A percentile compares a stretch with the other conserved stretches of the same genome.
These are phyloP conservation scores for Ogataea kodamae DNA, from an alignment of 805 yeast species.

Conservation along the genomic window DNA sequence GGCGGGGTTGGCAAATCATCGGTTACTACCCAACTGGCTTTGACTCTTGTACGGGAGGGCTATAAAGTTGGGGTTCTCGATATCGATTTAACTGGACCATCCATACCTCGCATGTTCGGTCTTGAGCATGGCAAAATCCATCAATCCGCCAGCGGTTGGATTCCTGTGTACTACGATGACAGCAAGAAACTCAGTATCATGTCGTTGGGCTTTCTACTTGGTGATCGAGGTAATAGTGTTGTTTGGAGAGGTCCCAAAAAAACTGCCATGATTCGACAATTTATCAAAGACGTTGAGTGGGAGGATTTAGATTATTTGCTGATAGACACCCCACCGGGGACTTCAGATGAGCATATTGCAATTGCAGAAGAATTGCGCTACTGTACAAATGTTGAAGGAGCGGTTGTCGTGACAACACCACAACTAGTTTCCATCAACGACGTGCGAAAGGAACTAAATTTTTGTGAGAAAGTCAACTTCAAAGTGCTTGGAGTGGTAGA, in stretches of 20 bases:
- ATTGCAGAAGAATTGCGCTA: constrained; percentile 84
- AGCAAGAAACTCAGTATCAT: constrained; percentile 58
- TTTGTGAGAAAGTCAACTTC: constrained; percentile 82
- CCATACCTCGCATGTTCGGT: constrained; percentile 95
- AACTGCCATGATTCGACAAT: constrained; percentile 96
- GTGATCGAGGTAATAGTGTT: constrained; percentile 82
- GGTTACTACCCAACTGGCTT: constrained; percentile 88
- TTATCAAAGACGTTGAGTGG: constrained; percentile 89
- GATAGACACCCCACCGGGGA: constrained; percentile 98
- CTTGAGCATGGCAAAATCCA: constrained; percentile 74
- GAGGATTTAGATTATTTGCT: constrained; percentile 73
- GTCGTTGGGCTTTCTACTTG: constrained; percentile 84
- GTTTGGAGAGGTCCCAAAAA: constrained; percentile 99
- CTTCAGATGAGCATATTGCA: constrained; percentile 96
- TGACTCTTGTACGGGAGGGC: constrained; percentile 69
- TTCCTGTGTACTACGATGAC: constrained; percentile 65
- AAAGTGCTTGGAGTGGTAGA: constrained; percentile 83
- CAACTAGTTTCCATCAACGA: constrained; percentile 92
- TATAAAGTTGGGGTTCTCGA: constrained; percentile 90
- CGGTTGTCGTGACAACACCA: constrained; percentile 94
- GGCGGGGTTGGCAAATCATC: constrained; percentile 98
- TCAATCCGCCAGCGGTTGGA: constrained; percentile 87
- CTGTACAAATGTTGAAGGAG: constrained; percentile 77
- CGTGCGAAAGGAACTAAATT: constrained; percentile 89
- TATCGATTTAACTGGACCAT: constrained; percentile 95